Evolutionary conservation across 1,284 basidiomycete genomes (phyloP), one percentile per base, ranked within the genome.

Genomic region (Athelia psychrophila): DNA sequence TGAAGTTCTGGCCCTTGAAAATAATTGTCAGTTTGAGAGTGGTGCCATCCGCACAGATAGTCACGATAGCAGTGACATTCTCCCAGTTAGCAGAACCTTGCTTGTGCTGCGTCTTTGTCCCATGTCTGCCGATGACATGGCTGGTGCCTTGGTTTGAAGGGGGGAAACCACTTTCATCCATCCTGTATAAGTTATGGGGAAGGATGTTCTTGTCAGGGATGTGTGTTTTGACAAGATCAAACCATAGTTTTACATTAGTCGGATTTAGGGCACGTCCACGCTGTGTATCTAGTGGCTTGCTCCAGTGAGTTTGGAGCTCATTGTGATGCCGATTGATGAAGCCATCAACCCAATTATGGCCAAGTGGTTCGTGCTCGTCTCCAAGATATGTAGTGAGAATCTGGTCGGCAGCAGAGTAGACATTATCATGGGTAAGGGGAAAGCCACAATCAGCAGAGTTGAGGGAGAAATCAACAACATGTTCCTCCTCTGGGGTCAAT

Each of bases 131-230:
- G n/a, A n/a, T n/a, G n/a, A n/a, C n/a, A n/a, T n/a, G n/a, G n/a
- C n/a, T n/a, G n/a, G n/a, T n/a, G n/a, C n/a, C n/a, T n/a, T n/a
- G n/a, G 35, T 63, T 49, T 3, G 57, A 55, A 5, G 57, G 53
- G 8, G 56, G 62, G 55, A 68, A 65, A 2, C 69, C 63, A 50
- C 60, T 66, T 55, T 73, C 64, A 51, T 73, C 70, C 66, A 71
- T 69, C 13, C 61, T 61, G 49, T 67, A 70, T 6, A 69, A 64
- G 50, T 69, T 55, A 25, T 65, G 52, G 3, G 54, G 51, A n/a
- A 44, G 15, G 23, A 70, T 60, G 3, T 56, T 57, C 24, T 25
- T 2, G n/a, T 63, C 30, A 0, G 57, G 49, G 24, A 67, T 46
- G 45, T 44, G 48, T 27, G 56, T 48, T 45, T 58, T 53, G 10